These are phyloP conservation scores for Hypomontagnella monticulosa DNA, from an alignment of 495 filamentous ascomycete genomes.

Conservation along the genomic window DNA sequence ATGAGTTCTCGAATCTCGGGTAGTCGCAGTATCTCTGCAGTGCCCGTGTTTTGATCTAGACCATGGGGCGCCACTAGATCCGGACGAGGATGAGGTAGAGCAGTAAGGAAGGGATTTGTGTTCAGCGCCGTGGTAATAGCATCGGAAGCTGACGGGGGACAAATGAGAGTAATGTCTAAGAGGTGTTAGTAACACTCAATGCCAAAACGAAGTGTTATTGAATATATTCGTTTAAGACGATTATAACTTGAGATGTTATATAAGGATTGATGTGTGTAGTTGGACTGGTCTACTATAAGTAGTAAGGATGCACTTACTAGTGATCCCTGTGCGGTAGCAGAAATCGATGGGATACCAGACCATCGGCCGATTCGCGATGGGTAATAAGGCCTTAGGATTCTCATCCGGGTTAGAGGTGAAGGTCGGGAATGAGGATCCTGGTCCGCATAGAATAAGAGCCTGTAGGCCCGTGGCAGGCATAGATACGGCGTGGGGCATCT, in stretches of 20 bases:
- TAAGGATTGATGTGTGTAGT: too few species aligned
- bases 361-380: constrained; percentile 95
- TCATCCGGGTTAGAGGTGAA: constrained; percentile 92
- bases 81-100: constrained; percentile 76
- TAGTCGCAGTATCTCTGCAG: constrained; percentile 87
- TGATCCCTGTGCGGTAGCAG: constrained; percentile 85
- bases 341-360: constrained; percentile 94
- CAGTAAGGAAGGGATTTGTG: constrained; percentile 87
- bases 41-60: constrained; percentile 80
- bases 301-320: constrained; percentile 61
- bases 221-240: neutral
- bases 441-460: constrained; percentile 91
- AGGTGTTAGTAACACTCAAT: constrained; percentile 19
- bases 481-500: constrained; percentile 74
- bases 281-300: neutral
- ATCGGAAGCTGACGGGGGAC: constrained; percentile 74
- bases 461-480: constrained; percentile 85
- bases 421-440: constrained; percentile 88
- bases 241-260: too few species aligned
- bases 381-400: constrained; percentile 88
- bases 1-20: constrained; percentile 76
- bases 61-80: constrained; percentile 77
- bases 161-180: constrained; percentile 83
- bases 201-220: neutral
- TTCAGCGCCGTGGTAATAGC: constrained; percentile 81